Base-by-base conservation (phyloP, 768 basidiomycete genomes). In the Strobilomyces echinocephalus region DNA sequence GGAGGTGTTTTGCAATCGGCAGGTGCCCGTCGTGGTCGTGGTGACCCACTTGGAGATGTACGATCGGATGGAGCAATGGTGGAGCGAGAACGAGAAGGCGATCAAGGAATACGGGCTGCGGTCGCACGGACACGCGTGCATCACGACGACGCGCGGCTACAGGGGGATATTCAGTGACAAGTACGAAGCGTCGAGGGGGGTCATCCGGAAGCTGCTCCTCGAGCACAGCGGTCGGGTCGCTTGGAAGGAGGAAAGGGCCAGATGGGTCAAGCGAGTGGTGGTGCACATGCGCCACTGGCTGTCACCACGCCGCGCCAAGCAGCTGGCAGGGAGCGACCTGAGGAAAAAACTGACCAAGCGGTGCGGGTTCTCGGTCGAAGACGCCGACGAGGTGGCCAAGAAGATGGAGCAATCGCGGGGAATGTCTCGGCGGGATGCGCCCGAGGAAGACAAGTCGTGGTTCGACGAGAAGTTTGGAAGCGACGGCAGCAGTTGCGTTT, bases 51-150 rank as follows among this genome's bases (percentile, higher is more conserved):
- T 72, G 46, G 72, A 72, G 54, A 64, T 49, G 47, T 56, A 57
- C 30, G 64, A 72, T 5, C 31, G 46, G 33, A 74, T 73, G 65
- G 68, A 71, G 11, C 55, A 63, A 21, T 78, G 76, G 76, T 77
- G 75, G 75, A 49, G 14, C 36, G 52, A 63, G 36, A 77, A 77
- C 55, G 60, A 73, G 35, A 47, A 53, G 20, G 48, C 44, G 2
- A 72, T 78, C 56, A 63, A 55, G 31, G 49, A 57, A 7, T 63
- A 72, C 31, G 63, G 62, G 12, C 74, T 78, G 53, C 35, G 52
- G 8, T 74, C 69, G 12, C 52, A 61, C 20, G 74, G 69, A 3
- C 69, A 74, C 30, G 74, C 72, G 5, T 78, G 77, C 50, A 62
- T 77, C 54, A 76, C 74, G 7, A 65, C 73, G 7, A 63, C 66